Evolutionary conservation across 73 alveolate genomes (phyloP).

Genomic region (Durusdinium trenchii): DNA sequence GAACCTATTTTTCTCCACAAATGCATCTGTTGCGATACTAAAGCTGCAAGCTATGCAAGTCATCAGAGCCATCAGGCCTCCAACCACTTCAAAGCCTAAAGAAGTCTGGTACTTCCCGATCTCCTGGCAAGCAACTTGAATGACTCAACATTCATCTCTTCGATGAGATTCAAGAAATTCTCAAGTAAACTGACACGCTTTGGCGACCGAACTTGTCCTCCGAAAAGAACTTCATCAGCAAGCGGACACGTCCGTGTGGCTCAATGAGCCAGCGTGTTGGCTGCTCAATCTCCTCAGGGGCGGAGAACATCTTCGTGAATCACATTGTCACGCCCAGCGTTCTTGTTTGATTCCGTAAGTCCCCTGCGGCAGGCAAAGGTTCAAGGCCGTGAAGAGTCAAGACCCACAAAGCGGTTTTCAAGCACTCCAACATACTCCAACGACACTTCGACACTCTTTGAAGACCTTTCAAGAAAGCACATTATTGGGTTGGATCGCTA

Average conservation of each 20-base stretch:
- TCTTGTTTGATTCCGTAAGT: neutral
- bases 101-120: constrained; percentile 61
- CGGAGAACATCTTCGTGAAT: no score
- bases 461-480: no score
- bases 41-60: no score
- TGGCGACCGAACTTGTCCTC: constrained; percentile 7
- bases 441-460: no score
- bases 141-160: neutral
- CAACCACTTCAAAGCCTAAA: constrained; percentile 97
- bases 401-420: neutral
- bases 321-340: no score
- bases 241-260: constrained; percentile 87
- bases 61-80: no score
- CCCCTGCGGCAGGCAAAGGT: neutral
- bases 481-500: no score
- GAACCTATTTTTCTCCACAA: no score
- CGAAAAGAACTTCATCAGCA: constrained; percentile 76
- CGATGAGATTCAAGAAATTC: no score
- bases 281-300: constrained; percentile 6
- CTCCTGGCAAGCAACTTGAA: neutral
- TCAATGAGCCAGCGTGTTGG: constrained; percentile 83
- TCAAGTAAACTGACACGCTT: neutral
- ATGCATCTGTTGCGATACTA: no score
- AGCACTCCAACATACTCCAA: neutral
- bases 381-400: neutral